Evolutionary conservation across 2,329 filamentous ascomycete species (phyloP), one percentile per base, ranked within the genome.

Genomic region (Ophiostoma sp.): DNA sequence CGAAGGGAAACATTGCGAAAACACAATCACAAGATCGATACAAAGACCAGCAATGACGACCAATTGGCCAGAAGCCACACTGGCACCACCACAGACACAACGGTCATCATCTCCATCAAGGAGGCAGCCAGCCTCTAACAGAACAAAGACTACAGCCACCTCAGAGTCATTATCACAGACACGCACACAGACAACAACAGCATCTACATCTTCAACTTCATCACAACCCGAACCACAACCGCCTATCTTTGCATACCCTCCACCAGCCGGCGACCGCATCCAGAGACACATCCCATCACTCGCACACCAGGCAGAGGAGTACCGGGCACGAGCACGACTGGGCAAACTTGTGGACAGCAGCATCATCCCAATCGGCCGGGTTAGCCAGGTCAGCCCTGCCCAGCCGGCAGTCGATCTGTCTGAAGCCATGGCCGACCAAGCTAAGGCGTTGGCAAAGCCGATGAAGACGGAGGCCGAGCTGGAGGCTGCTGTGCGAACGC

Each of bases 241-340:
- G 42, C 68, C n/a, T 9, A n/a, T 63, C 17, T 72, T 68, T 25
- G 11, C 50, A n/a, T 39, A 55, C 15, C 31, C 64, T 4, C 22
- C 59, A 12, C 36, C 57, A 31, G 31, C 33, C 4, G 7, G 39
- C 15, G 45, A 45, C 15, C 36, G 22, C 12, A 69, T 71, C 2
- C 72, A 71, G n/a, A 45, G 52, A 11, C 45, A 17, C 1, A 33
- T 70, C 12, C 52, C 63, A 2, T 72, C 73, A 1, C 59, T 75
- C 25, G 55, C 45, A 8, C 17, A 68, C 22, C 61, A 68, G 39
- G 73, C 71, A 2, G 25, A 73, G 5, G 69, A 70, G 15, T 75
- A 74, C 71, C 12, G n/a, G 3, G 36, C 28, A 3, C 74, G 73
- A 1, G 15, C 64, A 11, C 73, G 45, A 9, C 15, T 28, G 3